Percentiles rank a stretch among this genome's conserved stretches.
These are phyloP conservation scores for Verruconis gallopava DNA, from an alignment of 2,329 filamentous ascomycete genomes.

Conservation along the genomic window DNA sequence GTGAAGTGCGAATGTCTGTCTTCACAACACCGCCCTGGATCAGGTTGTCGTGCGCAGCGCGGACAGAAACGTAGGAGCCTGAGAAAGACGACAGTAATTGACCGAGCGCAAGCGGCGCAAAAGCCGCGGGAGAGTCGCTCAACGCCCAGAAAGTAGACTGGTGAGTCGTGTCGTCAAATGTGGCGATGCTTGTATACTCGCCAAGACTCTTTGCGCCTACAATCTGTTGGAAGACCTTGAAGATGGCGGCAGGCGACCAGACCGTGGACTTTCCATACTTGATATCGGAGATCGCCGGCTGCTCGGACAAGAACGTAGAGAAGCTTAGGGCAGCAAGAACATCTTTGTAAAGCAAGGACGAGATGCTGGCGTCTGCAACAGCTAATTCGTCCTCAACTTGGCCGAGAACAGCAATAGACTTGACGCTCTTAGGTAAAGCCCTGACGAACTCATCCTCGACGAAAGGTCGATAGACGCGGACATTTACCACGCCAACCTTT, in stretches of 20 bases:
- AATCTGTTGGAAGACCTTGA: constrained; percentile 4
- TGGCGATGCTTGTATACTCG: constrained; percentile 23
- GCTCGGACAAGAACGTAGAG: constrained; percentile 44
- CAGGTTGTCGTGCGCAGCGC: constrained; percentile 48
- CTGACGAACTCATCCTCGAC: constrained; percentile 87
- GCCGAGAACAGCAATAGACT: constrained; percentile 72
- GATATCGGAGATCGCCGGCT: constrained; percentile 62
- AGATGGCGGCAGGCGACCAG: constrained; percentile 34
- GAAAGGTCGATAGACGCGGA: constrained; percentile 89
- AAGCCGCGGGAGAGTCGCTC: constrained; percentile 56
- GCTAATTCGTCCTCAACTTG: constrained; percentile 66
- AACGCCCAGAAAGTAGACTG: constrained; percentile 93
- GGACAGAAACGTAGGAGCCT: constrained; percentile 39
- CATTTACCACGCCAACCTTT: constrained; percentile 78
- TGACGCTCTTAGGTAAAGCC: constrained; percentile 60
- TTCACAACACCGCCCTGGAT: constrained; percentile 65
- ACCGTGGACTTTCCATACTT: constrained; percentile 72
- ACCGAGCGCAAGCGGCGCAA: constrained; percentile 47
- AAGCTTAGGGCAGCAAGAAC: constrained; percentile 78
- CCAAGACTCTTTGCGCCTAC: constrained; percentile 1
- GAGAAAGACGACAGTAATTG: constrained; percentile 48
- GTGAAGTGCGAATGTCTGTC: constrained; percentile 73
- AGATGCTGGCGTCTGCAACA: constrained; percentile 60
- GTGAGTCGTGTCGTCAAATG: constrained; percentile 47
- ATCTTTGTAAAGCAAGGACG: constrained; percentile 85